These are phyloP conservation scores for Trypethelium eluteriae DNA, from an alignment of 495 filamentous ascomycete species.

Conservation along the genomic window DNA sequence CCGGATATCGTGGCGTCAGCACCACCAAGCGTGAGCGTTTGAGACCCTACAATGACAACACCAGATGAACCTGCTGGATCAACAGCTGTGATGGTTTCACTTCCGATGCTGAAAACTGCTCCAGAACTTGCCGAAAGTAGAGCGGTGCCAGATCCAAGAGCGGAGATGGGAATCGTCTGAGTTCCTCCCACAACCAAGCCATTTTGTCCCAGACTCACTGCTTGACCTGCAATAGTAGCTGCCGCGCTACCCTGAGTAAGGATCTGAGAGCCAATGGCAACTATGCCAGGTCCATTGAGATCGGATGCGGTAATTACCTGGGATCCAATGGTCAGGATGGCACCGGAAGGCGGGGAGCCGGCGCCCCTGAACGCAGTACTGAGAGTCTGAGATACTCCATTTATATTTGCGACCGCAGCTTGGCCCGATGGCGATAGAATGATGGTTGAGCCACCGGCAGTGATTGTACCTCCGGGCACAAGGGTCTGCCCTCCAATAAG, in stretches of 20 bases:
- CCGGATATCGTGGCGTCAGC: constrained; percentile 15
- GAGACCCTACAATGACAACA: constrained; percentile 10
- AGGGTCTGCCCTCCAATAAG: constrained; percentile 12
- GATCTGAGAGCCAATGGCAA: constrained; percentile 10
- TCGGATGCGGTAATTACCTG: constrained; percentile 2
- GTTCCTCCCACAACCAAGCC: constrained; percentile 4
- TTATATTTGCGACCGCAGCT: neutral
- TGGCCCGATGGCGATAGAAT: neutral
- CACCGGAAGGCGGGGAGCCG: neutral
- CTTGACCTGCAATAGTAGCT: neutral
- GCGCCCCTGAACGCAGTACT: neutral
- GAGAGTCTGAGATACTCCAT: constrained; percentile 11
- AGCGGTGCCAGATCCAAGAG: neutral
- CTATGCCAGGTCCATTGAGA: neutral
- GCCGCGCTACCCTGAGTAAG: constrained; percentile 9
- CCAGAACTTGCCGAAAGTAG: neutral
- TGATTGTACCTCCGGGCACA: constrained; percentile 3
- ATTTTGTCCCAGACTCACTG: neutral
- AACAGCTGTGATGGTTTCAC: neutral
- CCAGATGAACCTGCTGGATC: constrained; percentile 1
- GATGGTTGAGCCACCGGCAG: neutral
- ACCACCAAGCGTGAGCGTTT: constrained; percentile 17
- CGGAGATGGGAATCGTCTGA: neutral
- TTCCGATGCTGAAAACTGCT: neutral
- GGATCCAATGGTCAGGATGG: constrained; percentile 5